Evolutionary conservation across 2,329 filamentous ascomycete species (phyloP), one percentile per base, ranked within the genome.

Genomic region (Aspergillus niger): DNA sequence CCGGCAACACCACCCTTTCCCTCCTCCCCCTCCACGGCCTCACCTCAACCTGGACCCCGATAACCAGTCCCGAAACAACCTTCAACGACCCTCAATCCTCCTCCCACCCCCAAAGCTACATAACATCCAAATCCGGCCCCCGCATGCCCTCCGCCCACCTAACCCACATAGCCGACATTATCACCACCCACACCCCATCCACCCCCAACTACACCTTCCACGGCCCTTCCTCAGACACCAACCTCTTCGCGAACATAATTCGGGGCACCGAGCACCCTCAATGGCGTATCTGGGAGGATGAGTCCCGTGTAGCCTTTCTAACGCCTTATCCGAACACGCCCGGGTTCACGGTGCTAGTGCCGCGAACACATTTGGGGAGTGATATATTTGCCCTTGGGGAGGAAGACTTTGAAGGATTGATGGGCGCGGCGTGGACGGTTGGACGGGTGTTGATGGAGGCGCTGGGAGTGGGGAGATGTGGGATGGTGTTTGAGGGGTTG

Each of bases 401-500:
- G 5, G 36, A 8, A 11, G 26, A 36, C 2, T 58, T 20, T 43
- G n/a, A 24, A 6, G 17, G 7, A 13, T 44, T 51, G 55, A 39
- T 58, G 55, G 26, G n/a, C 22, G 44, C 55, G 20, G 48, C 55
- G 48, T 28, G 41, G n/a, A 15, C 11, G 8, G 47, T 58, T 20
- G 55, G 8, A 6, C 28, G 26, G 15, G 24, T 52, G 26, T 43
- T 58, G 55, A 43, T 30, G 24, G 6, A 26, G 20, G 55, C 55
- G 26, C 52, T 58, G 43, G 38, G 48, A 4, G 13, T 51, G 4
- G 26, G n/a, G 32, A 32, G 38, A 7, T 58, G 55, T 32, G 55
- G 55, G 22, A 58, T 58, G 55, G 48, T 58, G 20, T 58, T 58
- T 43, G 55, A 58, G 55, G 55, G 55, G 30, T 26, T 58, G 17